A percentile compares a stretch with the other conserved stretches of the same genome.
phyloP scores from a whole-genome alignment of 768 basidiomycete species.

The Leccinum fibrillosum region DNA sequence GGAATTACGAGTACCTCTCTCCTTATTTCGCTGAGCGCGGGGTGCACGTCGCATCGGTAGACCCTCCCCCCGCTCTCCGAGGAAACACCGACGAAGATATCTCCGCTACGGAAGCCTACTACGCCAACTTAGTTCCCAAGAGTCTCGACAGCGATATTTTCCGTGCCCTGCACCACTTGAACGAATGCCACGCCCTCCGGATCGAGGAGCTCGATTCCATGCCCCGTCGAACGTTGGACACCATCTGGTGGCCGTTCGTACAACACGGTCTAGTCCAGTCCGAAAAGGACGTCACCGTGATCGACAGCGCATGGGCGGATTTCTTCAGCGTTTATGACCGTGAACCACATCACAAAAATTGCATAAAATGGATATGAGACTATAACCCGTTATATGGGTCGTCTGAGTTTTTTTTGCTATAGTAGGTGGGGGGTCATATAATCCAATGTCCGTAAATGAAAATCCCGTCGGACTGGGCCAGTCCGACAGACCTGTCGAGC shows the following conservation, averaged over 20 bases:
- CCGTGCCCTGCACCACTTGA: conserved; percentile 54
- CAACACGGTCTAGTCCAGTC: conserved; percentile 76
- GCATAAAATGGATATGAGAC: too few relatives aligned
- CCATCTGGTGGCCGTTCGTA: conserved; percentile 97
- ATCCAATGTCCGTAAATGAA: too few relatives aligned
- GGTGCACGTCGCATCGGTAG: conserved; percentile 50
- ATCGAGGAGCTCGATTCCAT: conserved; percentile 75
- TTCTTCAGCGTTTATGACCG: conserved; percentile 72
- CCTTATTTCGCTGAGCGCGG: conserved; percentile 77
- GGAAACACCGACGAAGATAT: conserved; percentile 45
- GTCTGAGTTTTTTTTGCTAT: too few relatives aligned
- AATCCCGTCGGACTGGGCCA: too few relatives aligned
- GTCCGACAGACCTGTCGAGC: too few relatives aligned
- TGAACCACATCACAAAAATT: conserved; percentile 4
- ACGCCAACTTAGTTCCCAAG: conserved; percentile 45
- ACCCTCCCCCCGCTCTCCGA: conserved; percentile 54
- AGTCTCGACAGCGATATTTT: conserved; percentile 38
- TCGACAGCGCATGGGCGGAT: conserved; percentile 87
- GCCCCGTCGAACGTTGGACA: conserved; percentile 70
- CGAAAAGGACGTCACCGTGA: conserved; percentile 77
- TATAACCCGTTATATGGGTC: too few relatives aligned
- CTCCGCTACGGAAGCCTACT: conserved; percentile 65
- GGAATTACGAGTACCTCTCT: conserved; percentile 78
- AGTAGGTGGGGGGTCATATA: too few relatives aligned
- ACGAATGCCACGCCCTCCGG: conserved; percentile 59